A percentile compares a stretch with the other conserved stretches of the same genome.
These are phyloP conservation scores for Solanum chiquidenum DNA, from an alignment of 257 asterid species.

Conservation along the genomic window DNA sequence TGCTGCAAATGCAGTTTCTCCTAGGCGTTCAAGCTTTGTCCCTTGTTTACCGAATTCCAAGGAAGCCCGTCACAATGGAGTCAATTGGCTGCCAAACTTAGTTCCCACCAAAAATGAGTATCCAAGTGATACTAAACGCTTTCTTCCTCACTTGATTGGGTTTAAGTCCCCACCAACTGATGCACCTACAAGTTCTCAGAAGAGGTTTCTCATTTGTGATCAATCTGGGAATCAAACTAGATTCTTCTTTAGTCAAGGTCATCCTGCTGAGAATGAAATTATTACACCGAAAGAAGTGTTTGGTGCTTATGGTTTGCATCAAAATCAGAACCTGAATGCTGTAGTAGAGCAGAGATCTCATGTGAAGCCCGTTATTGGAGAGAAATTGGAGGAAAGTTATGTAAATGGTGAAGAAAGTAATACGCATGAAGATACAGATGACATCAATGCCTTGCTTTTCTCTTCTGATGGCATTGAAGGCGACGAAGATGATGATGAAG, in stretches of 20 bases:
- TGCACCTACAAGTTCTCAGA: constrained; percentile 22
- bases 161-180: constrained; percentile 15
- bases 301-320: constrained; percentile 6
- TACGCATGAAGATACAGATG: constrained; percentile 57
- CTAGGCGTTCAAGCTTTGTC: constrained; percentile 12
- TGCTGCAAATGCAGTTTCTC: constrained; percentile 21
- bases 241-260: constrained; percentile 33
- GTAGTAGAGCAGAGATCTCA: constrained; percentile 8
- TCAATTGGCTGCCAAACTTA: constrained; percentile 15
- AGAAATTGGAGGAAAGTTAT: constrained; percentile 27
- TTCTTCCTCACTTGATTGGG: constrained; percentile 11
- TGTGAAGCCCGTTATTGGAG: constrained; percentile 17
- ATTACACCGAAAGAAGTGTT: constrained; percentile 13
- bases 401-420: constrained; percentile 37
- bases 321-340: constrained; percentile 7
- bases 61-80: constrained; percentile 16
- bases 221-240: constrained; percentile 51
- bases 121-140: constrained; percentile 13
- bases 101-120: constrained; percentile 10
- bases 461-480: constrained; percentile 31
- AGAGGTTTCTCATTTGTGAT: constrained; percentile 58
- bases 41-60: constrained; percentile 14
- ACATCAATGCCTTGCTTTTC: constrained; percentile 63
- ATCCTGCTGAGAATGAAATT: constrained; percentile 15
- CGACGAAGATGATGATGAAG: constrained; percentile 41